A percentile compares a stretch with the other conserved stretches of the same genome.
phyloP scores from a whole-genome alignment of 2,329 filamentous ascomycete genomes.

The Hypoxylon sp. region DNA sequence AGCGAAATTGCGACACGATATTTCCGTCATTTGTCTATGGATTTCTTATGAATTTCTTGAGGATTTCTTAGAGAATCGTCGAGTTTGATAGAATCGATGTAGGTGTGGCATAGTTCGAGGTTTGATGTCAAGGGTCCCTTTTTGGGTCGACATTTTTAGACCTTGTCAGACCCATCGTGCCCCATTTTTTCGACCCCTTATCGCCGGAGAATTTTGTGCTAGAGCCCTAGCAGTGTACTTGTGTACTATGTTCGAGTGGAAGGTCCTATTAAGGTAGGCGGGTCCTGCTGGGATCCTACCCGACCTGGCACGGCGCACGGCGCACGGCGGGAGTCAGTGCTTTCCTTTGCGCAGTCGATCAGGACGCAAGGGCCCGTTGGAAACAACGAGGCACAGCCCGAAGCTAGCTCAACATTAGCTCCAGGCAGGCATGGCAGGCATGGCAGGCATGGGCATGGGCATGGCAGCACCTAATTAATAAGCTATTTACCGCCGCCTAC shows the following conservation, averaged over 20 bases:
- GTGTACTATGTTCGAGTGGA: not conserved
- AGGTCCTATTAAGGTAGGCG: constrained; percentile 2
- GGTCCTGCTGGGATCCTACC: constrained; percentile 14
- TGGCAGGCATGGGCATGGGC: not conserved
- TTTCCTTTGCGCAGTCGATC: constrained; percentile 7
- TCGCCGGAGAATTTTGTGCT: constrained; percentile 23
- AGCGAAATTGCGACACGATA: not conserved
- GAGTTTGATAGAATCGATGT: not conserved
- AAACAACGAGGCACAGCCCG: constrained; percentile 8
- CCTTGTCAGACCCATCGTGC: not conserved
- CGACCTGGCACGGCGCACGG: constrained; percentile 4
- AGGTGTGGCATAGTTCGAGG: constrained; percentile 40
- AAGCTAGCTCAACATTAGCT: not conserved
- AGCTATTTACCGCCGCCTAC: not conserved
- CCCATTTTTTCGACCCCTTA: constrained; percentile 4
- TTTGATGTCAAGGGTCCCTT: constrained; percentile 35
- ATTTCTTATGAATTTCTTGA: too few species aligned
- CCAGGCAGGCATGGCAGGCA: too few species aligned
- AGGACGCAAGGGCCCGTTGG: constrained; percentile 28
- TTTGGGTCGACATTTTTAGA: constrained; percentile 16
- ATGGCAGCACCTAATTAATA: not conserved
- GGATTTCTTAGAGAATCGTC: not conserved
- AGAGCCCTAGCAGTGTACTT: too few species aligned
- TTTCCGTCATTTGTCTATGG: not conserved
- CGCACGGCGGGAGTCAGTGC: constrained; percentile 21